Evolutionary conservation across 2,329 filamentous ascomycete species (phyloP).

Genomic region (Pseudocercospora cruenta): DNA sequence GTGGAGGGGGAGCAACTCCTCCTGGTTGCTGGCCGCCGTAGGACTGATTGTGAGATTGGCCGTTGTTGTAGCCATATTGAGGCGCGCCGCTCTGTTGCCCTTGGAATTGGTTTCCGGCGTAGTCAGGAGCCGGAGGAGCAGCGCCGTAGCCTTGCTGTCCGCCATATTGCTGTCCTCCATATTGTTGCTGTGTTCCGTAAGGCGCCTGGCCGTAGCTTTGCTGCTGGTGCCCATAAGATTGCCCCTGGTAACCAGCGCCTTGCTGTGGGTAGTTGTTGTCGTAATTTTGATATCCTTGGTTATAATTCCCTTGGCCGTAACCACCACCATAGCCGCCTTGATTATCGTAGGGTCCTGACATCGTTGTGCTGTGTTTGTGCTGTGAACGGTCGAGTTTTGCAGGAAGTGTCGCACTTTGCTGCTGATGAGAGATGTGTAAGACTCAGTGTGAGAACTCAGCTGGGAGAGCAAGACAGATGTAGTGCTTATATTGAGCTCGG

Average conservation of each 20-base stretch:
- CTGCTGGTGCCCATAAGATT: not conserved
- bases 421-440: not conserved
- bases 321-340: constrained; percentile 21
- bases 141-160: constrained; percentile 32
- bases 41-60: constrained; percentile 27
- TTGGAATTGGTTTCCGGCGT: constrained; percentile 24
- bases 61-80: constrained; percentile 23
- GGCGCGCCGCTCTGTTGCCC: constrained; percentile 25
- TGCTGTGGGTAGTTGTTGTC: not conserved
- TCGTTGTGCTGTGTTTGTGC: constrained; percentile 30
- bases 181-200: constrained; percentile 22
- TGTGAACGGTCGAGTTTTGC: not conserved
- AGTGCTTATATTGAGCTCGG: constrained; percentile 8
- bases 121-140: constrained; percentile 23
- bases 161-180: constrained; percentile 27
- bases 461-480: not conserved
- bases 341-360: constrained; percentile 58
- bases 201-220: not conserved
- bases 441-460: not conserved
- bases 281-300: constrained; percentile 6
- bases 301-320: constrained; percentile 15
- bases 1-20: constrained; percentile 33
- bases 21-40: constrained; percentile 34
- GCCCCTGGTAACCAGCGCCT: not conserved
- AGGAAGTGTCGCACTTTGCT: not conserved